Evolutionary conservation across 2,329 filamentous ascomycete species (phyloP).

Genomic region (Trichoderma oligosporum): DNA sequence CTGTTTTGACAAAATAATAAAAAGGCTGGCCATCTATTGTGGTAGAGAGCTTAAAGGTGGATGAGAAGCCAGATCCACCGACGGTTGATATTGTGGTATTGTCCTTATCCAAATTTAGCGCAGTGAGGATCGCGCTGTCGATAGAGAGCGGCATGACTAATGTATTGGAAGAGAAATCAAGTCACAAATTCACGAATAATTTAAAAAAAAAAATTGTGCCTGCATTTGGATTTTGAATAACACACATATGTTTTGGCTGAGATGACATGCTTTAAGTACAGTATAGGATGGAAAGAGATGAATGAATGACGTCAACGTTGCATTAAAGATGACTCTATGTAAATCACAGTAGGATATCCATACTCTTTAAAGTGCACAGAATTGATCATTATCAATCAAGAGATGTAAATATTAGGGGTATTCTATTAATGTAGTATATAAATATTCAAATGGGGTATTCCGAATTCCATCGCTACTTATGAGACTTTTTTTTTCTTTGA

Average conservation of each 20-base stretch:
- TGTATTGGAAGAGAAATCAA: background rate
- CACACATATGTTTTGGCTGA: too few species aligned
- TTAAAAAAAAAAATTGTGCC: background rate
- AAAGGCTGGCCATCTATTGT: slow-evolving; percentile 46
- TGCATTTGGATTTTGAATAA: background rate
- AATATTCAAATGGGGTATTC: slow-evolving; percentile 5
- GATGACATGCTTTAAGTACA: too few species aligned
- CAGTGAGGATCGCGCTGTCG: slow-evolving; percentile 59
- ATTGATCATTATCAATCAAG: too few species aligned
- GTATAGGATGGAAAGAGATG: background rate
- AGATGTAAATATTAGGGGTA: too few species aligned
- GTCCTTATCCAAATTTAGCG: slow-evolving; percentile 55
- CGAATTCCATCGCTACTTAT: slow-evolving; percentile 6
- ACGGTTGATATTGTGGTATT: slow-evolving; percentile 55
- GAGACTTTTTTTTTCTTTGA: too few species aligned
- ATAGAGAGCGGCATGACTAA: slow-evolving; percentile 45
- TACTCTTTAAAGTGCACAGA: too few species aligned
- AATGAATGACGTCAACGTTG: slow-evolving; percentile 14
- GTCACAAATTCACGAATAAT: background rate
- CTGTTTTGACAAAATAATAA: slow-evolving; percentile 71
- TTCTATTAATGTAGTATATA: too few species aligned
- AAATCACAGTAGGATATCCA: background rate
- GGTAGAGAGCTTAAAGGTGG: slow-evolving; percentile 57
- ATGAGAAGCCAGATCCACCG: slow-evolving; percentile 65
- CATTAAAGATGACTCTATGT: background rate